Conservation (phyloP, 768 basidiomycete species). For the Calocybe indica region DNA sequence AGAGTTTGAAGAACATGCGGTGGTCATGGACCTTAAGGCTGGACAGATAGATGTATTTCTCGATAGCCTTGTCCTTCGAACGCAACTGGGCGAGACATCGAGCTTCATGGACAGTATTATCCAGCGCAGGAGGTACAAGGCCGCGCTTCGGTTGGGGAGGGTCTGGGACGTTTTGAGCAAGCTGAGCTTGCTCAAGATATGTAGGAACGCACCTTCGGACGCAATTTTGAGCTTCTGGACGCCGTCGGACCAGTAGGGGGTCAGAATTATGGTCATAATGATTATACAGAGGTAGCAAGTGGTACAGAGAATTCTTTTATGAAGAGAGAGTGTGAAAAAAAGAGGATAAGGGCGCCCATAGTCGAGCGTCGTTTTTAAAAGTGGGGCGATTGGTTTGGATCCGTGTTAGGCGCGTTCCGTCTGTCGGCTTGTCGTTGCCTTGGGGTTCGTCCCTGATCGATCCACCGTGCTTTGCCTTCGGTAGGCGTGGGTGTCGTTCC, state of each 20-base stretch:
- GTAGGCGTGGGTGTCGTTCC: too few species aligned
- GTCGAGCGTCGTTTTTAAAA: constrained; percentile 7
- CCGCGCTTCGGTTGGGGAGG: constrained; percentile 44
- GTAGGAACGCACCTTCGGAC: constrained; percentile 42
- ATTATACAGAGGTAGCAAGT: constrained; percentile 4
- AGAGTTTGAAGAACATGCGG: constrained; percentile 72
- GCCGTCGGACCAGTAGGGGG: constrained; percentile 67
- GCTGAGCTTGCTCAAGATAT: neutral
- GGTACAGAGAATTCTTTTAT: neutral
- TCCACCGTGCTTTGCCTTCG: too few species aligned
- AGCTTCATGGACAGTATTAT: constrained; percentile 42
- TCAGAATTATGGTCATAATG: constrained; percentile 57
- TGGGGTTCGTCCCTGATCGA: too few species aligned
- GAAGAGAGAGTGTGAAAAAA: constrained; percentile 1
- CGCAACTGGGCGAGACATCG: constrained; percentile 69
- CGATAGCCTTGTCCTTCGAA: constrained; percentile 67
- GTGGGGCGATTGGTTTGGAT: constrained; percentile 1
- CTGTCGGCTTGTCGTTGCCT: too few species aligned
- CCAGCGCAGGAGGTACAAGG: constrained; percentile 53
- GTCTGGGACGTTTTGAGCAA: constrained; percentile 22
- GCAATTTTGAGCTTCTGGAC: constrained; percentile 64
- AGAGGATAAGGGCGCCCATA: neutral
- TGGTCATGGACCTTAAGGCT: constrained; percentile 69
- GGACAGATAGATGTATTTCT: constrained; percentile 83
- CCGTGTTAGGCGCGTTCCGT: too few species aligned